Evolutionary conservation across 805 yeast species (phyloP), one percentile per base, ranked within the genome.

Genomic region (Candida mattraensis): DNA sequence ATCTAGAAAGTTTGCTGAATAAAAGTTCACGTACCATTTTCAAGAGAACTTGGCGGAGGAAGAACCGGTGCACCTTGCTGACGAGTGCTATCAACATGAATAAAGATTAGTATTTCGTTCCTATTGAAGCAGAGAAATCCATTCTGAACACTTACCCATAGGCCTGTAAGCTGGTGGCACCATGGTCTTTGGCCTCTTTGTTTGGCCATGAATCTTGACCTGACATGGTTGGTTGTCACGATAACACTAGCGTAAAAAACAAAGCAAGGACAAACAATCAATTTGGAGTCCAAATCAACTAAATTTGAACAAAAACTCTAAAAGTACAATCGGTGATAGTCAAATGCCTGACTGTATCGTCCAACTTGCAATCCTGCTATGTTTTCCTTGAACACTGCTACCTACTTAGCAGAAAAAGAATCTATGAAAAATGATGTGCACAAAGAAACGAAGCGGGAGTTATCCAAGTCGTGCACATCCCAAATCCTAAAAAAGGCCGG

Each of bases 21-120:
- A 68, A n/a, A n/a, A n/a, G n/a, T n/a, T n/a, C n/a, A n/a, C 72
- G 35, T 67, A 67, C 76, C 72, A 37, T 72, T 62, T 49, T 73
- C 78, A 43, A 73, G 61, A 18, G 56, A 52, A 25, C 57, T 74
- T 12, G 82, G 81, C 9, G 82, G 80, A 5, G 81, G 82, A 42
- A 76, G 63, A 12, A 76, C 79, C 8, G 80, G 80, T 5, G 79
- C 62, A 44, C 44, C 49, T 42, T 45, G 74, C 55, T 72, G 80
- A 51, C 76, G 79, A 47, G 80, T 74, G 42, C 17, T n/a, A 20
- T n/a, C n/a, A 20, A 30, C 13, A 33, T 7, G 19, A 17, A 14
- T 10, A 16, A 7, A 7, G 35, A 51, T 47, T 46, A 45, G 53
- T 46, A 30, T n/a, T 5, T 3, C 12, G 12, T 15, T 15, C 14